Evolutionary conservation across 1,139 yeast genomes (phyloP), one percentile per base, ranked within the genome.

Genomic region (Sugiyamaella paludigena): DNA sequence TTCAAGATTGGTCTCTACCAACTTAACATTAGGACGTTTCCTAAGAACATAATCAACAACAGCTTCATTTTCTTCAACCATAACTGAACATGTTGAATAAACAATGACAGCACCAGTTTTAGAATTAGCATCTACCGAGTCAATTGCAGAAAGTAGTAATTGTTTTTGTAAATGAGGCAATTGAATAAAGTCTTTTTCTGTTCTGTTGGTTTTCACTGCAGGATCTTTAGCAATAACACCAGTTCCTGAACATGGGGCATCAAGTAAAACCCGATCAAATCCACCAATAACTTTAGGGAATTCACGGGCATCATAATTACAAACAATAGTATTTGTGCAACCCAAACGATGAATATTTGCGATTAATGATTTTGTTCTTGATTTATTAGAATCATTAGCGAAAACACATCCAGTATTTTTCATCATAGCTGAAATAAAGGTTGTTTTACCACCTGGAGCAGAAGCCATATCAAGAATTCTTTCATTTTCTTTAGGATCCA

Each of bases 201-300:
- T 88, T 75, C 98, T 85, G 58, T 86, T 84, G 12, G 87, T 85
- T 71, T 94, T 94, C 55, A 92, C 98, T 46, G 89, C 84, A 65
- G 89, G 96, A 73, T 94, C 98, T 73, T 94, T 94, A 54, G 96
- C 94, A 66, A 94, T 91, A 60, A 94, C 98, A 74, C 99, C 99
- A 3, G 98, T 92, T 74, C 99, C 99, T 2, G 98, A 89, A 73
- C 99, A 94, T 58, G 99, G 99, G 31, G 99, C 98, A 77, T 94
- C 99, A 60, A 94, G 77, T 54, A 94, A 74, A 42, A 94, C 83
- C 71, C 98, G 81, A 68, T 94, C 98, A 62, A 94, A 94, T 1
- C 98, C 98, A 58, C 98, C 98, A 67, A 94, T 88, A 45, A 92
- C 97, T 68, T 89, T 89, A 41, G 98, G 98, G 67, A 94, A 94